Base-by-base conservation (phyloP, 208 protist species). In the Phytomonas sp. region DNA sequence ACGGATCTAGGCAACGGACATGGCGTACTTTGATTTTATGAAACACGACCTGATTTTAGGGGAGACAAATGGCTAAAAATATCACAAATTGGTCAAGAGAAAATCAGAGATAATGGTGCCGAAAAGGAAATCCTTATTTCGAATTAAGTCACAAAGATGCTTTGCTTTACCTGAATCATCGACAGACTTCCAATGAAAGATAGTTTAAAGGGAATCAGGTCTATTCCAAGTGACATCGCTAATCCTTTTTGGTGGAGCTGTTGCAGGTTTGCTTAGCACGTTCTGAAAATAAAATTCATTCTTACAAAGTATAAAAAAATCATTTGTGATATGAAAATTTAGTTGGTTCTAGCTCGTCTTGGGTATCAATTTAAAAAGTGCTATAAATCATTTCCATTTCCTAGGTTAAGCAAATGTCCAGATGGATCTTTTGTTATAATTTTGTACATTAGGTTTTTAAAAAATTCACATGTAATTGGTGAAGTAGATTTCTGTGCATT, bases 211-310 rank as follows among this genome's bases (percentile, higher is more conserved):
- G 80, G n/a, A 78, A 85, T 31, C 66, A 80, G 15, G 70, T 77
- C 15, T 66, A 71, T 34, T 85, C 81, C 30, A 80, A 74, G 0
- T 60, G 73, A 31, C 65, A 70, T n/a, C 79, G 79, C 30, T 66
- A 73, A 31, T 62, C 36, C 5, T 87, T 87, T 63, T 87, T 84
- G 65, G 82, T 84, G 66, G 82, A 87, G 23, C 53, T 87, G 20
- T 51, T 87, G 0, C 76, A 87, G 33, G 77, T 77, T 1, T 77
- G 79, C 53, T 68, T 70, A 15, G 75, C 78, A 32, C 78, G 82
- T 26, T 76, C 84, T 59, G 74, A 75, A 7, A 77, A 75, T 0
- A 87, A 87, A 59, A 72, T 84, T 30, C 72, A 77, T 7, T 40
- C 76, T 0, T 74, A 84, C 71, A 88, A 77, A 5, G n/a, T n/a